A percentile compares a stretch with the other conserved stretches of the same genome.
phyloP scores from a whole-genome alignment of 495 filamentous ascomycete genomes.

The Talaromyces liani region DNA sequence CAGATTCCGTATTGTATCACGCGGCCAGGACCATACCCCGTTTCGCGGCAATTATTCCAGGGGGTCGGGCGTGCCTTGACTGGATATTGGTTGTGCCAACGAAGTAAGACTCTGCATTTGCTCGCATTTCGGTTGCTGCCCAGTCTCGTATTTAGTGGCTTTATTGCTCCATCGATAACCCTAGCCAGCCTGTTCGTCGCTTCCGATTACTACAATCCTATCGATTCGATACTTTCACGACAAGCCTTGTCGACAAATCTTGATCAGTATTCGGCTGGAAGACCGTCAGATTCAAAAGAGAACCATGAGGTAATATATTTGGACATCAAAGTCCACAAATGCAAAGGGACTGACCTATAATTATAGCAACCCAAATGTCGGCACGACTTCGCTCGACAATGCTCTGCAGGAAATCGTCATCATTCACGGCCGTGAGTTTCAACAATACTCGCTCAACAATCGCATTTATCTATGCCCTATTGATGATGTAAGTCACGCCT shows the following conservation, averaged over 20 bases:
- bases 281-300: not conserved
- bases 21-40: not conserved
- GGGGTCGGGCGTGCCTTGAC: constrained; percentile 1
- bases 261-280: not conserved
- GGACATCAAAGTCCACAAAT: not conserved
- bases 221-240: not conserved
- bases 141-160: not conserved
- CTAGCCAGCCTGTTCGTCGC: not conserved
- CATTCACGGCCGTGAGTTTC: constrained; percentile 64
- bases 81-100: not conserved
- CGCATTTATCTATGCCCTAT: constrained; percentile 71
- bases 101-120: constrained; percentile 1
- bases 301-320: constrained; percentile 1
- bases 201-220: not conserved
- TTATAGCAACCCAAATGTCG: constrained; percentile 38
- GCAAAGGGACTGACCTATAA: not conserved
- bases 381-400: constrained; percentile 50
- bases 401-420: constrained; percentile 53
- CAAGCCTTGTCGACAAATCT: not conserved
- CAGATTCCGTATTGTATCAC: not conserved
- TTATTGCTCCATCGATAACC: not conserved
- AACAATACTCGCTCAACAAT: constrained; percentile 66
- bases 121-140: not conserved
- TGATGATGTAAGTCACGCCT: constrained; percentile 60
- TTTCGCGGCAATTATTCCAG: not conserved